phyloP scores from a whole-genome alignment of 2,329 filamentous ascomycete genomes.

The Pyrenochaeta sp. region DNA sequence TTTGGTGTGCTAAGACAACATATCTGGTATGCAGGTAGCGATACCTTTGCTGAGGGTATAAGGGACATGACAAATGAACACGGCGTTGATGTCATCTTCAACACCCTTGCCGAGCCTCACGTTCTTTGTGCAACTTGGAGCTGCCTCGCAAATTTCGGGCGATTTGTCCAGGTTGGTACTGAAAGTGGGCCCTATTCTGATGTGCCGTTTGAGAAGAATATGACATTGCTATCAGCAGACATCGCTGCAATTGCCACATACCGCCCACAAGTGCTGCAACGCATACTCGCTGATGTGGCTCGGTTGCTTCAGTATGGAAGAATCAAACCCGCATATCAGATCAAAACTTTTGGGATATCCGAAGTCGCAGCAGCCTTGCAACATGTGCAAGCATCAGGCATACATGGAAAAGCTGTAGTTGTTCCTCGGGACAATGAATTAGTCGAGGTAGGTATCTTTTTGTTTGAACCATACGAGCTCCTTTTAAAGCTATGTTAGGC shows the following conservation, averaged over 20 bases:
- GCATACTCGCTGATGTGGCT: constrained; percentile 22
- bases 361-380: constrained; percentile 25
- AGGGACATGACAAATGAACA: constrained; percentile 29
- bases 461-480: neutral
- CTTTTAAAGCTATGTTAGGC: constrained; percentile 9
- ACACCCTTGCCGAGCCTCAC: constrained; percentile 29
- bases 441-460: constrained; percentile 25
- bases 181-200: neutral
- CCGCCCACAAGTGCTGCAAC: constrained; percentile 24
- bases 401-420: constrained; percentile 25
- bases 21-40: constrained; percentile 40
- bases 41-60: constrained; percentile 34
- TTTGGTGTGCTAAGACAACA: constrained; percentile 34
- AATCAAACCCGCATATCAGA: constrained; percentile 10
- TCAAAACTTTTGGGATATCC: constrained; percentile 19
- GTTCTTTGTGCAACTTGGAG: constrained; percentile 50
- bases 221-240: constrained; percentile 21
- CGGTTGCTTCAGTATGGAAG: constrained; percentile 26
- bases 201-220: constrained; percentile 18
- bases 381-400: constrained; percentile 11
- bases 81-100: constrained; percentile 51
- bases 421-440: constrained; percentile 24
- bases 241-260: constrained; percentile 15
- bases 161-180: constrained; percentile 16
- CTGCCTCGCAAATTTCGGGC: constrained; percentile 52